A percentile compares a stretch with the other conserved stretches of the same genome.
Evolutionary conservation across 148 eudicot genomes (phyloP).

Genomic region (Diospyros kaki): DNA sequence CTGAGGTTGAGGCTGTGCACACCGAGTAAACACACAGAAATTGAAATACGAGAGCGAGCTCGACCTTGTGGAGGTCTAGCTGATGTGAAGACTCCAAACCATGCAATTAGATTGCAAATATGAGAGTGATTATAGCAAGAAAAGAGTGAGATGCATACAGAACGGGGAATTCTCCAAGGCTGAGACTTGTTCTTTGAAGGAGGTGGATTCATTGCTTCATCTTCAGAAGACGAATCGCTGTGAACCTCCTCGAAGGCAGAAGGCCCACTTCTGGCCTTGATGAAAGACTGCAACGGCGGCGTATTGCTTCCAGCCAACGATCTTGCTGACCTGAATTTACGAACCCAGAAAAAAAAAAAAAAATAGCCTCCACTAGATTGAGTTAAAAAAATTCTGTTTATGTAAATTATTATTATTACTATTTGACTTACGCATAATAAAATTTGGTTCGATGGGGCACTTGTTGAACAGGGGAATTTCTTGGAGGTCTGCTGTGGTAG

Average conservation of each 20-base stretch:
- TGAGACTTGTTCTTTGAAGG: slow-evolving; percentile 6
- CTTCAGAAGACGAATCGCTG: slow-evolving; percentile 24
- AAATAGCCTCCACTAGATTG: too few species aligned
- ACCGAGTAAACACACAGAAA: not conserved
- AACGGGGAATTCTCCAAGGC: slow-evolving; percentile 17
- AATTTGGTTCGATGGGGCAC: slow-evolving; percentile 40
- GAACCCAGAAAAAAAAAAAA: not conserved
- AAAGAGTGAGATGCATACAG: slow-evolving; percentile 1
- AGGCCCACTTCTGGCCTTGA: slow-evolving; percentile 26
- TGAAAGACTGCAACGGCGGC: slow-evolving; percentile 18
- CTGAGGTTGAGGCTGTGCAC: not conserved
- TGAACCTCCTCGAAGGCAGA: slow-evolving; percentile 13
- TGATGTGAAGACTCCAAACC: too few species aligned
- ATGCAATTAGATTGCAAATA: too few species aligned
- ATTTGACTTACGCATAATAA: slow-evolving; percentile 35
- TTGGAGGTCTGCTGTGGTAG: slow-evolving; percentile 8
- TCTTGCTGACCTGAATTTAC: slow-evolving; percentile 27
- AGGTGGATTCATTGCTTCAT: slow-evolving; percentile 5
- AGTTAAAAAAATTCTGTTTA: too few species aligned
- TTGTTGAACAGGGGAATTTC: slow-evolving; percentile 29
- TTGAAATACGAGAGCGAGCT: too few species aligned
- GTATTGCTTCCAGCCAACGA: slow-evolving; percentile 31
- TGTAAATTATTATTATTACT: too few species aligned
- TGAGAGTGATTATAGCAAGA: too few species aligned
- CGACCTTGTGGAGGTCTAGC: too few species aligned